Conservation (phyloP, 2,329 filamentous ascomycete species). For the Exophiala aquamarina region DNA sequence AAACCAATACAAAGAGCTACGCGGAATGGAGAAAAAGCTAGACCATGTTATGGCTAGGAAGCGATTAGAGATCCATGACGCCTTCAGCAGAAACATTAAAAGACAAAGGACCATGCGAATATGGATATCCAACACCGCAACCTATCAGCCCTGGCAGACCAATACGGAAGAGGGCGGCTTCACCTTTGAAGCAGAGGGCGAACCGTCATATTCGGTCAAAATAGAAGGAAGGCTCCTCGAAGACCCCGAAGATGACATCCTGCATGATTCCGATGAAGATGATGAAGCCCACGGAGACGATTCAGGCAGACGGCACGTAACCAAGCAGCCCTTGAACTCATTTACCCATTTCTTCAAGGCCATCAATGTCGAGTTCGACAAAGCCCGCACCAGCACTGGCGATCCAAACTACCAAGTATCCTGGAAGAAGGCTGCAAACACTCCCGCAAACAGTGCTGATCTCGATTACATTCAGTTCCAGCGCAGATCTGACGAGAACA, state of each 20-base stretch:
- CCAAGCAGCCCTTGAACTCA: constrained; percentile 39
- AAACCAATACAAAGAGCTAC: constrained; percentile 76
- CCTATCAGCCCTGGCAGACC: constrained; percentile 91
- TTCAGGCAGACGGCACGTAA: constrained; percentile 32
- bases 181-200: constrained; percentile 74
- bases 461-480: constrained; percentile 93
- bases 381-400: constrained; percentile 38
- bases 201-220: constrained; percentile 84
- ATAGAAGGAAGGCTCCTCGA: constrained; percentile 85
- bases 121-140: constrained; percentile 92
- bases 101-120: constrained; percentile 82
- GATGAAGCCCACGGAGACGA: constrained; percentile 42
- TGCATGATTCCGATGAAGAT: constrained; percentile 49
- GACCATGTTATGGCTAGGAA: constrained; percentile 95
- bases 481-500: constrained; percentile 86
- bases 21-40: constrained; percentile 81
- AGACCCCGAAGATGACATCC: constrained; percentile 58
- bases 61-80: constrained; percentile 84
- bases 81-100: constrained; percentile 72
- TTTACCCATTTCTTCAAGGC: constrained; percentile 54
- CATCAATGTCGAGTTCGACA: constrained; percentile 54
- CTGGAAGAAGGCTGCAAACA: constrained; percentile 78
- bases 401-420: constrained; percentile 59
- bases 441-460: constrained; percentile 65
- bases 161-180: constrained; percentile 71